Conservation (phyloP, 257 asterid species). For the Nicotiana tomentosiformis region DNA sequence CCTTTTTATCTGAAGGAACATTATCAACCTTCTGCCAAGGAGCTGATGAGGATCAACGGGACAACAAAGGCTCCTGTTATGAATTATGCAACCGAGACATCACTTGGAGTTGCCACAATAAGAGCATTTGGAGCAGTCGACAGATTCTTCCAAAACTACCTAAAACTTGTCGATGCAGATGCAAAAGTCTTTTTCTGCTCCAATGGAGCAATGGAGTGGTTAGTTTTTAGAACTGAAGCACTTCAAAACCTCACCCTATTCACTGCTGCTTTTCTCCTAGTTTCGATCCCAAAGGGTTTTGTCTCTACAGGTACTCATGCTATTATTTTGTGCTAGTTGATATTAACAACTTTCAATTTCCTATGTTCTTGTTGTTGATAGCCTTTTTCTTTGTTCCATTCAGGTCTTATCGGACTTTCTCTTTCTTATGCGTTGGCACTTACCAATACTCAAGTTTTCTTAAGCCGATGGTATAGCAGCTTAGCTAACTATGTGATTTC, state of each 20-base stretch:
- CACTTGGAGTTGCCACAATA: constrained; percentile 65
- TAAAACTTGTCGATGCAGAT: constrained; percentile 52
- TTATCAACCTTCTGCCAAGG: constrained; percentile 70
- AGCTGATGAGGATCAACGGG: constrained; percentile 78
- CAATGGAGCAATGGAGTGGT: constrained; percentile 65
- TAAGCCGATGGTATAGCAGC: constrained; percentile 55
- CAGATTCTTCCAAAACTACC: constrained; percentile 51
- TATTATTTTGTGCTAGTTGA: neutral
- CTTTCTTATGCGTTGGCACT: constrained; percentile 70
- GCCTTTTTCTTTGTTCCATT: neutral
- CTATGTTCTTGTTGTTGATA: neutral
- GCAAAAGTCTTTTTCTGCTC: constrained; percentile 64
- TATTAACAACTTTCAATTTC: neutral
- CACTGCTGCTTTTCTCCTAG: constrained; percentile 50
- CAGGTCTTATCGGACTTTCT: constrained; percentile 77
- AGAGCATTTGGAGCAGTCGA: constrained; percentile 54
- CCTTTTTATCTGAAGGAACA: constrained; percentile 39
- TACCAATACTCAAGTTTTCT: constrained; percentile 48
- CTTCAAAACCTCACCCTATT: constrained; percentile 65
- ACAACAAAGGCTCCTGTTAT: constrained; percentile 78
- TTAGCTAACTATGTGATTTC: constrained; percentile 60
- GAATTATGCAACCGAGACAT: constrained; percentile 73
- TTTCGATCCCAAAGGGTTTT: constrained; percentile 38
- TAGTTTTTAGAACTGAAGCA: constrained; percentile 60
- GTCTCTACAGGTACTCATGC: constrained; percentile 47